Evolutionary conservation across 306 rosid genomes (phyloP).

Genomic region (Gleditsia sinensis): DNA sequence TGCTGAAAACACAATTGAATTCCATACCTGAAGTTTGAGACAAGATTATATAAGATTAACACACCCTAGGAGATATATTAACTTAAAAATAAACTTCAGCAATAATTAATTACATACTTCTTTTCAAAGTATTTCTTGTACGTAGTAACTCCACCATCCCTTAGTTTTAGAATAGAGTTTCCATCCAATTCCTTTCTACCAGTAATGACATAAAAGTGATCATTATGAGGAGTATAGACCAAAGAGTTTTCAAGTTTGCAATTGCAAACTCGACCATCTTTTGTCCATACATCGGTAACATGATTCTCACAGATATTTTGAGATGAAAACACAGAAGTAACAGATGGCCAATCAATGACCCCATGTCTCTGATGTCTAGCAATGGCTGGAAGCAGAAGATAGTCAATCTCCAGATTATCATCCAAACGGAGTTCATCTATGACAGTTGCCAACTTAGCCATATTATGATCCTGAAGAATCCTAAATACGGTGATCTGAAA

Average conservation of each 20-base stretch:
- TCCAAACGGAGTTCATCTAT: conserved; percentile 29
- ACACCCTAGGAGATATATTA: background rate
- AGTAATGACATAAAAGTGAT: conserved; percentile 53
- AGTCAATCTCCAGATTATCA: conserved; percentile 60
- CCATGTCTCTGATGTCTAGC: background rate
- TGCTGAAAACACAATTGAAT: conserved; percentile 50
- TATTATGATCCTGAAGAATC: conserved; percentile 47
- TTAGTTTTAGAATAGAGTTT: conserved; percentile 50
- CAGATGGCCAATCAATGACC: conserved; percentile 62
- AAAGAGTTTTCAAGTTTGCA: conserved; percentile 62
- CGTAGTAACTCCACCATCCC: conserved; percentile 44
- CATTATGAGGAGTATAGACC: conserved; percentile 77
- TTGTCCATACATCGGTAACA: conserved; percentile 36
- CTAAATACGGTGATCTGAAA: conserved; percentile 64
- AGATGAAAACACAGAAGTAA: conserved; percentile 47
- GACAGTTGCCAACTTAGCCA: conserved; percentile 33
- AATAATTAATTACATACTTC: conserved; percentile 46
- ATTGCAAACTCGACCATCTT: conserved; percentile 51
- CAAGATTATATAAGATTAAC: background rate
- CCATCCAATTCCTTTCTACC: conserved; percentile 51
- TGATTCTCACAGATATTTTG: conserved; percentile 7
- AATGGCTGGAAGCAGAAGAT: conserved; percentile 74
- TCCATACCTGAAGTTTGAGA: conserved; percentile 56
- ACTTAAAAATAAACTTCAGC: conserved; percentile 3
- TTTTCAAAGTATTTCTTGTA: conserved; percentile 60